These are phyloP conservation scores for Chloranthus sessilifolius DNA, from an alignment of 164 flowering plant species.

Conservation along the genomic window DNA sequence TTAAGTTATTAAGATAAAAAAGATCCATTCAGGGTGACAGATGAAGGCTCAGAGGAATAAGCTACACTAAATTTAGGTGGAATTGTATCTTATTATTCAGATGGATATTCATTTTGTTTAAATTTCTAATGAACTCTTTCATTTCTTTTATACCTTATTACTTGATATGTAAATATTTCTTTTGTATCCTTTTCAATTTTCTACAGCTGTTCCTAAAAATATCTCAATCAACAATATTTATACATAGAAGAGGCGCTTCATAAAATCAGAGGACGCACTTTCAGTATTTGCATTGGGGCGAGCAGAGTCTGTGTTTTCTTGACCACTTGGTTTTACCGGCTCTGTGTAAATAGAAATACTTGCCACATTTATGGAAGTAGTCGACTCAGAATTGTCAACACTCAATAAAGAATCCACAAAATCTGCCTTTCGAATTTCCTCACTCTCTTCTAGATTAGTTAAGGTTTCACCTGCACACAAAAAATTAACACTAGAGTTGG, in stretches of 20 bases:
- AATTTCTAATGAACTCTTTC: no score
- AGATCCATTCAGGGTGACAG: no score
- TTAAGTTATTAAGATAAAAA: no score
- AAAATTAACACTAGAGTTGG: slow-evolving; percentile 1
- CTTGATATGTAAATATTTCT: no score
- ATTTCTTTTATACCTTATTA: no score
- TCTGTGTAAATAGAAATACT: slow-evolving; percentile 20
- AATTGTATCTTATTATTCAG: no score
- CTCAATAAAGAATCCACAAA: slow-evolving; percentile 73
- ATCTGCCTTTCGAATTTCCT: slow-evolving; percentile 55
- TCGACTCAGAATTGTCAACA: slow-evolving; percentile 20
- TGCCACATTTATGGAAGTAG: slow-evolving; percentile 9
- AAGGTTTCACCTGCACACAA: slow-evolving; percentile 45
- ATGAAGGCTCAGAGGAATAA: no score
- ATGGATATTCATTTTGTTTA: no score
- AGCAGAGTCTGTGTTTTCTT: slow-evolving; percentile 19
- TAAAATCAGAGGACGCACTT: slow-evolving; percentile 33
- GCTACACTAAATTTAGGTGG: no score
- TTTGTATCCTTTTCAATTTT: no score
- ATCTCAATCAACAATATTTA: no score
- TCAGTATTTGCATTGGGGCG: slow-evolving; percentile 17
- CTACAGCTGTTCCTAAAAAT: no score
- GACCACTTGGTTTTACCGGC: slow-evolving; percentile 16
- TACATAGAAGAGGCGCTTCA: background rate
- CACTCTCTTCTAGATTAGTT: slow-evolving; percentile 31